Conservation (phyloP, 1,139 yeast species). For the Suhomyces atakaporum region DNA sequence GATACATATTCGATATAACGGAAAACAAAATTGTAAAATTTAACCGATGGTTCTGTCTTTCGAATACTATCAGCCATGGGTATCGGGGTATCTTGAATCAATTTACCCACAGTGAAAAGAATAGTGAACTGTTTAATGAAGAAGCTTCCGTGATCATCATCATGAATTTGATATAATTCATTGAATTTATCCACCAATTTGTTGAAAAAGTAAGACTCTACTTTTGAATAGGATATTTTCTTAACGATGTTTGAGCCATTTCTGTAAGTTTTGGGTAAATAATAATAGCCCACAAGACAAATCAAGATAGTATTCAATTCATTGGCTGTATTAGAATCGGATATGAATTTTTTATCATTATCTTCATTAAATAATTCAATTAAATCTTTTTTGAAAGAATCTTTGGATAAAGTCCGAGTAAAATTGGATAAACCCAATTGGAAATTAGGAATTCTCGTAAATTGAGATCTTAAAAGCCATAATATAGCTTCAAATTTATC, state of each 20-base stretch:
- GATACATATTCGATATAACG: constrained; percentile 39
- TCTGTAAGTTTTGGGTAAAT: constrained; percentile 30
- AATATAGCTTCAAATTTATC: constrained; percentile 37
- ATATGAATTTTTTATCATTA: neutral
- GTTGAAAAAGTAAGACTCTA: constrained; percentile 30
- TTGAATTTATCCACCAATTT: constrained; percentile 9
- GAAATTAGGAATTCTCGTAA: constrained; percentile 53
- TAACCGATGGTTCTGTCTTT: constrained; percentile 14
- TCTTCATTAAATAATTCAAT: constrained; percentile 17
- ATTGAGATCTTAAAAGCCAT: constrained; percentile 60
- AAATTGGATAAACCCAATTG: constrained; percentile 46
- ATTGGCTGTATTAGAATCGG: constrained; percentile 7
- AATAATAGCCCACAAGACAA: constrained; percentile 33
- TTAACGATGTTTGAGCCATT: constrained; percentile 28
- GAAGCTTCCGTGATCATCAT: constrained; percentile 15
- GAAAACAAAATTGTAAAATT: constrained; percentile 26
- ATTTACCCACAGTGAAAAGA: constrained; percentile 24
- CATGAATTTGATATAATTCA: constrained; percentile 9
- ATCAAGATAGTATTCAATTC: constrained; percentile 27
- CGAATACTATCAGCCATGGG: constrained; percentile 9
- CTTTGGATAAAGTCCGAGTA: constrained; percentile 31
- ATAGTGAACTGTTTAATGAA: constrained; percentile 29
- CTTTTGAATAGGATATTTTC: constrained; percentile 25
- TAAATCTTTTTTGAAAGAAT: constrained; percentile 31
- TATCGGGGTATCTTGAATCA: constrained; percentile 11